Evolutionary conservation across 345 rosid genomes (phyloP).

Genomic region (Syzygium oleosum): DNA sequence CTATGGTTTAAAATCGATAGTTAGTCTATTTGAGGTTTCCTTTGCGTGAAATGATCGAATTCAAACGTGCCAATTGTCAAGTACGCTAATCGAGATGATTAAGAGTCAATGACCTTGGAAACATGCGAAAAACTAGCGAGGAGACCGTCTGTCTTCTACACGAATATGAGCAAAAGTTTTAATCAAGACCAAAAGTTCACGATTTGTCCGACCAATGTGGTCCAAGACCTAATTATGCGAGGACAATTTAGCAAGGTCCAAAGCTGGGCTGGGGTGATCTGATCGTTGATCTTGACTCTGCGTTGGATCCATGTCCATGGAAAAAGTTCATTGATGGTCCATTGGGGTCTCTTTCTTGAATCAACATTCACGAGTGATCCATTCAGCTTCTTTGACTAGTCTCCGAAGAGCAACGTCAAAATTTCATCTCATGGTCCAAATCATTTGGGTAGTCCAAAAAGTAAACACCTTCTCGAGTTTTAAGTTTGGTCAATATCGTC

Average conservation of each 20-base stretch:
- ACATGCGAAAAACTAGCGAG: background rate
- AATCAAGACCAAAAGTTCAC: background rate
- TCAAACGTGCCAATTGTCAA: background rate
- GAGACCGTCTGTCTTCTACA: background rate
- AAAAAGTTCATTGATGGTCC: background rate
- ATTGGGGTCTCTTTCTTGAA: background rate
- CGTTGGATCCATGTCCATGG: background rate
- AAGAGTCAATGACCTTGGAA: background rate
- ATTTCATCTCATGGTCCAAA: background rate
- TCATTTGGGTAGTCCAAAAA: background rate
- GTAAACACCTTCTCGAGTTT: background rate
- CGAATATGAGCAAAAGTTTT: no score
- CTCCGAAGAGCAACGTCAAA: background rate
- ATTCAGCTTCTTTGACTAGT: background rate
- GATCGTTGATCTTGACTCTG: background rate
- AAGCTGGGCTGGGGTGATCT: background rate
- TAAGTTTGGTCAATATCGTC: background rate
- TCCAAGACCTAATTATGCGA: background rate
- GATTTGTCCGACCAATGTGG: background rate
- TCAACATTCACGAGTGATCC: background rate
- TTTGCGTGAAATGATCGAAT: background rate
- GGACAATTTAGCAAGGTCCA: background rate
- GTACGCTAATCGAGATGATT: background rate
- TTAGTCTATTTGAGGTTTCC: background rate
- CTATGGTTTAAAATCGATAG: background rate